Evolutionary conservation across 1,284 basidiomycete genomes (phyloP), one percentile per base, ranked within the genome.

Genomic region (Irpex sp.): DNA sequence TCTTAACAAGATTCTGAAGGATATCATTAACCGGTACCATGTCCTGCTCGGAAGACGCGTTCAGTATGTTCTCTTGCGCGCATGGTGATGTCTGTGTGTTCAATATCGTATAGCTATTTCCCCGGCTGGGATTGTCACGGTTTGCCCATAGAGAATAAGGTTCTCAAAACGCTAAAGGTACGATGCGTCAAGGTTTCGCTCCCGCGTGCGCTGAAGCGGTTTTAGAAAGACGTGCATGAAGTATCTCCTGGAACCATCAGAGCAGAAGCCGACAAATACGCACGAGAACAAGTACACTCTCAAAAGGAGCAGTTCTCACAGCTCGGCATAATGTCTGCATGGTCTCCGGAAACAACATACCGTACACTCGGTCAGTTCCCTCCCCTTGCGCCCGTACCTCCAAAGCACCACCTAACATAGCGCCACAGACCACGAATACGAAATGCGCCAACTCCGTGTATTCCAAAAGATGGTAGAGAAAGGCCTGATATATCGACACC

Each of bases 61-160:
- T 33, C 89, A 96, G 93, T 97, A 67, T 73, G 90, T 79, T 49
- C 57, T 64, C 55, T 50, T 21, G 43, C 61, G 54, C 37, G 15
- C 46, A 46, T 59, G 7, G 57, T 21, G 6, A 19, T 53, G 39
- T 62, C 49, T 58, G 55, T 17, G 51, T 3, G 61, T 17, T 21
- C 2, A 17, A 61, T 9, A 19, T 31, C 55, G 26, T 62, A 26
- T 13, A 97, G 95, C 70, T 98, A 95, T 76, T 77, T 92, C 46
- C 97, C 97, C 33, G 97, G 97, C 4, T 99, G 95, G 95, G 97
- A 99, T 73, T 99, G 97, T 71, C 97, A 99, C 71, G 97, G 97
- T 1, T 84, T 99, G 15, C 97, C 97, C 0, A 98, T 99, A 66
- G 95, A 97, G 75, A 93, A 94, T 69, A 97, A 97, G 73, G 92